Conservation (phyloP, 1,139 yeast genomes). For the Arxiozyma bovina region DNA sequence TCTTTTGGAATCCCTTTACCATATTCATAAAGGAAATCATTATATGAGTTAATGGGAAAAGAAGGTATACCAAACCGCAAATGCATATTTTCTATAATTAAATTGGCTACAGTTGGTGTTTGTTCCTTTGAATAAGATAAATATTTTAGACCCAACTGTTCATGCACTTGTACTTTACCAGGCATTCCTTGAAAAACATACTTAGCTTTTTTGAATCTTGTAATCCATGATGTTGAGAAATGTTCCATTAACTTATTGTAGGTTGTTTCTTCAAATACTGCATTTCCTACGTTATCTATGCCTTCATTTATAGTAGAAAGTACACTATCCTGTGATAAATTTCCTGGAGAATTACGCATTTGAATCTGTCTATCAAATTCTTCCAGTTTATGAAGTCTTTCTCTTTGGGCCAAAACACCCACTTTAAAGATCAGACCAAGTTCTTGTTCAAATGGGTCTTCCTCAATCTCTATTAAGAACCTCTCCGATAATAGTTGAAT, state of each 20-base stretch:
- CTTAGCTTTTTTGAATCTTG: constrained; percentile 41
- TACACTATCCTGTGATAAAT: not conserved
- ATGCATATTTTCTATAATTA: constrained; percentile 40
- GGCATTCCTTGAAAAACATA: constrained; percentile 32
- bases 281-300: no score
- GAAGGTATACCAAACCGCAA: constrained; percentile 45
- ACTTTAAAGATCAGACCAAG: constrained; percentile 62
- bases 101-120: constrained; percentile 22
- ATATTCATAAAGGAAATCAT: constrained; percentile 51
- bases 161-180: constrained; percentile 13
- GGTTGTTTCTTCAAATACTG: constrained; percentile 7
- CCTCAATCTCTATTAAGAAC: constrained; percentile 36
- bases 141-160: constrained; percentile 15
- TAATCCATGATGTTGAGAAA: constrained; percentile 50
- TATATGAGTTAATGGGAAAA: constrained; percentile 42
- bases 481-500: constrained; percentile 43
- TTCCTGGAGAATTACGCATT: not conserved
- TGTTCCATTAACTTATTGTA: constrained; percentile 31
- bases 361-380: constrained; percentile 32
- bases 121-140: constrained; percentile 16
- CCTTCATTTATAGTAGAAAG: not conserved
- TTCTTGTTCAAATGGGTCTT: constrained; percentile 81
- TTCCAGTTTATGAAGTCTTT: constrained; percentile 48
- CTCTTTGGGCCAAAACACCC: constrained; percentile 60
- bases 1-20: constrained; percentile 75